These are phyloP conservation scores for Cephalotrichum gorgonifer DNA, from an alignment of 2,329 filamentous ascomycete genomes.

Conservation along the genomic window DNA sequence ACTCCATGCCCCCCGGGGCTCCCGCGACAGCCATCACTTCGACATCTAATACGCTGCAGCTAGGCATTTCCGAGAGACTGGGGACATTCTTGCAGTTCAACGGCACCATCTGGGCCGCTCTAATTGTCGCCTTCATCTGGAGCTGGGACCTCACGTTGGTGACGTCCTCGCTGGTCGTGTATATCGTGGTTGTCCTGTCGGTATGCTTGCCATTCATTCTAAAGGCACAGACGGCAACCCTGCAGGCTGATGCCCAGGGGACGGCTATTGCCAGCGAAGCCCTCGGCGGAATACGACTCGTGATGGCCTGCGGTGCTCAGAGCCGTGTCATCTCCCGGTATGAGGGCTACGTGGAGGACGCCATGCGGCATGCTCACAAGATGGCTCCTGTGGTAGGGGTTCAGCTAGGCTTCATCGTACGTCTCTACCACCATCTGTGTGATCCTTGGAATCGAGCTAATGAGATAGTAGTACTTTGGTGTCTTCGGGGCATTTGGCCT, in stretches of 20 bases:
- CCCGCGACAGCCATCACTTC: slow-evolving; percentile 53
- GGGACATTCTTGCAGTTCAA: slow-evolving; percentile 46
- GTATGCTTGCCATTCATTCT: slow-evolving; percentile 44
- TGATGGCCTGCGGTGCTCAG: slow-evolving; percentile 53
- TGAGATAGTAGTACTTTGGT: slow-evolving; percentile 35
- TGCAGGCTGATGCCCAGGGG: slow-evolving; percentile 42
- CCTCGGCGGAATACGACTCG: slow-evolving; percentile 48
- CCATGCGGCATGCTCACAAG: slow-evolving; percentile 35
- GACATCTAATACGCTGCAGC: slow-evolving; percentile 52
- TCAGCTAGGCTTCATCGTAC: slow-evolving; percentile 40
- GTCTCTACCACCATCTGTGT: too few relatives aligned
- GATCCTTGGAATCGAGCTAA: not conserved
- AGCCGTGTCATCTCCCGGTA: slow-evolving; percentile 41
- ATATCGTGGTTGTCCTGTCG: slow-evolving; percentile 38
- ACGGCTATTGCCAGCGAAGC: slow-evolving; percentile 51
- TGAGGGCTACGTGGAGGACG: slow-evolving; percentile 41
- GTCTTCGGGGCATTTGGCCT: slow-evolving; percentile 43
- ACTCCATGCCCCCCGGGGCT: slow-evolving; percentile 53
- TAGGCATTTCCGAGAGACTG: slow-evolving; percentile 55
- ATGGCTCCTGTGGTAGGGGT: slow-evolving; percentile 38
- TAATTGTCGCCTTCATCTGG: slow-evolving; percentile 44
- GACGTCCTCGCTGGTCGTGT: slow-evolving; percentile 44
- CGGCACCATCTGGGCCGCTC: slow-evolving; percentile 39
- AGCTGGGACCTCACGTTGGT: slow-evolving; percentile 52
- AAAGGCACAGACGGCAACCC: slow-evolving; percentile 35